phyloP scores from a whole-genome alignment of 805 yeast genomes.

The Kregervanrija fluxuum region DNA sequence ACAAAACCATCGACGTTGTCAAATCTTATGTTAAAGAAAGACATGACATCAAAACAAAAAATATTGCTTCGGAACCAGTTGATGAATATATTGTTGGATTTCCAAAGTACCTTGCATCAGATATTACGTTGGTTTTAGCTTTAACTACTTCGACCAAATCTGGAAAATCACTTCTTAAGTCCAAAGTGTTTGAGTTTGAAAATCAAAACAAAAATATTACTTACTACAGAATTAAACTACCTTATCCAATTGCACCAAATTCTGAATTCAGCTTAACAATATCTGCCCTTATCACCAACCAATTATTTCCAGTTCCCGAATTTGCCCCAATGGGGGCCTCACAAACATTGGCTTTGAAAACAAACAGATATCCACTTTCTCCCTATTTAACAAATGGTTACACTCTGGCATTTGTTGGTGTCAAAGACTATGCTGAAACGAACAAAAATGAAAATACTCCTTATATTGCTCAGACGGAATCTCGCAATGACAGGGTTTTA shows the following conservation, averaged over 20 bases:
- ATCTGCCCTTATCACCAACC: conserved; percentile 40
- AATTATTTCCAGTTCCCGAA: conserved; percentile 56
- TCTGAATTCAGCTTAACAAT: conserved; percentile 42
- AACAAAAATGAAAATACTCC: conserved; percentile 3
- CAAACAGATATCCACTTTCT: conserved; percentile 47
- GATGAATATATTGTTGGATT: conserved; percentile 51
- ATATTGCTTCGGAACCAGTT: conserved; percentile 48
- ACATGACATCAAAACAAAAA: conserved; percentile 46
- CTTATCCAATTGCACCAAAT: conserved; percentile 62
- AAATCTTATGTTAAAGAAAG: conserved; percentile 62
- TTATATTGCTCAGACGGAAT: conserved; percentile 12
- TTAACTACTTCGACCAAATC: conserved; percentile 13
- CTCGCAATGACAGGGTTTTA: conserved; percentile 23
- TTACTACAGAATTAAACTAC: conserved; percentile 46
- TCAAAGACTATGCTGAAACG: conserved; percentile 2
- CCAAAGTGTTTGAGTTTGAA: conserved; percentile 4
- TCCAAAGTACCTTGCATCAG: conserved; percentile 35
- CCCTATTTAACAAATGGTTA: conserved; percentile 53
- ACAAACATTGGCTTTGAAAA: conserved; percentile 52
- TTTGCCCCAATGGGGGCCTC: conserved; percentile 48
- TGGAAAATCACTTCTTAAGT: conserved; percentile 15
- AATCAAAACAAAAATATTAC: conserved; percentile 18
- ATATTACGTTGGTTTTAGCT: conserved; percentile 22
- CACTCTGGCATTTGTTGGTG: conserved; percentile 37
- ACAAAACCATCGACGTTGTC: conserved; percentile 55